Conservation (phyloP, 768 basidiomycete genomes). For the Podaxis sp. region DNA sequence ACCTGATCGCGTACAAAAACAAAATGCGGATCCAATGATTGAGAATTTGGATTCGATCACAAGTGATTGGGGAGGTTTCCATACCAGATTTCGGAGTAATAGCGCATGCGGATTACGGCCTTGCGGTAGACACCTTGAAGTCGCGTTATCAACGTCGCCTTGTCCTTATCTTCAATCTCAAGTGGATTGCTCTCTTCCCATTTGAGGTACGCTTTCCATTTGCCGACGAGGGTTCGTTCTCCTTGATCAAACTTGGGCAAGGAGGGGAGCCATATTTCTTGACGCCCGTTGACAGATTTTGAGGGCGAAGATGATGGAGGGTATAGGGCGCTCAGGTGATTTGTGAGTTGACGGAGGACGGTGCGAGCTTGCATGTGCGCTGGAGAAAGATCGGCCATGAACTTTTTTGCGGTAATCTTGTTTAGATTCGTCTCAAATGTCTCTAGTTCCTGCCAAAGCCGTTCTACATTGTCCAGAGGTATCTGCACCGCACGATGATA, state of each 20-base stretch:
- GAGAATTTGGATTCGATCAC: neutral
- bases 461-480: slow-evolving; percentile 89
- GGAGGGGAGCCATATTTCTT: slow-evolving; percentile 58
- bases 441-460: slow-evolving; percentile 91
- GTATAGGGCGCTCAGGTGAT: slow-evolving; percentile 63
- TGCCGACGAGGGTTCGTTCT: slow-evolving; percentile 72
- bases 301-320: slow-evolving; percentile 16
- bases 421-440: slow-evolving; percentile 87
- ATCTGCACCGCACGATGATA: slow-evolving; percentile 95
- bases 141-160: slow-evolving; percentile 56
- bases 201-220: slow-evolving; percentile 90
- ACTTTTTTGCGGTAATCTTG: slow-evolving; percentile 94
- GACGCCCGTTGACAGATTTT: slow-evolving; percentile 19
- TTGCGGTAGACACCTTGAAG: slow-evolving; percentile 84
- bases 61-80: slow-evolving; percentile 14
- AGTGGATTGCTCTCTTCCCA: slow-evolving; percentile 96
- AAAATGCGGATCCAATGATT: neutral
- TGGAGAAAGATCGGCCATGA: slow-evolving; percentile 88
- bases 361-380: slow-evolving; percentile 94
- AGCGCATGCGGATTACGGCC: slow-evolving; percentile 88
- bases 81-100: slow-evolving; percentile 93
- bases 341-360: slow-evolving; percentile 74
- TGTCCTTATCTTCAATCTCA: slow-evolving; percentile 85
- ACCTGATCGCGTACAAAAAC: slow-evolving; percentile 46
- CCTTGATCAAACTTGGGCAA: slow-evolving; percentile 67